A percentile compares a stretch with the other conserved stretches of the same genome.
These are phyloP conservation scores for Tulasnella sp. DNA, from an alignment of 768 basidiomycete species.

Conservation along the genomic window DNA sequence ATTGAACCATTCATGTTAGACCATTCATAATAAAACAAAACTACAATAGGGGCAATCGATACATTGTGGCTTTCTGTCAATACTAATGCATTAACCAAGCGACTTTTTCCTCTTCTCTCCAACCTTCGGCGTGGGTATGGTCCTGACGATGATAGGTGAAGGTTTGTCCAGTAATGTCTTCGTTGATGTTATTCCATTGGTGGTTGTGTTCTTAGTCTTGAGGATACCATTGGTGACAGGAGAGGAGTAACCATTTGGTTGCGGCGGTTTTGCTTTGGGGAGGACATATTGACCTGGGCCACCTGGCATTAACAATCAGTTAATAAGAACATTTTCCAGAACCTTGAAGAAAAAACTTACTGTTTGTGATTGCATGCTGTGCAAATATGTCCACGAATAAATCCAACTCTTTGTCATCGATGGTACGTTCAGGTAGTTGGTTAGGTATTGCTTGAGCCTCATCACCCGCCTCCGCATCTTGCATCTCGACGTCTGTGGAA, in stretches of 20 bases:
- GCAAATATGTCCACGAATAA: constrained; percentile 53
- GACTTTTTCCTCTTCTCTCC: background rate
- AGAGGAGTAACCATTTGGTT: background rate
- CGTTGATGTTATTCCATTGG: background rate
- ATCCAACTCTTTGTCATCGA: constrained; percentile 44
- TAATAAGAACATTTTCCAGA: background rate
- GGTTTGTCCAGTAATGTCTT: background rate
- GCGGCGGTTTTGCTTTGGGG: background rate
- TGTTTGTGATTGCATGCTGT: constrained; percentile 29
- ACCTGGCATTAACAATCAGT: background rate
- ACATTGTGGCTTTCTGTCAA: no score
- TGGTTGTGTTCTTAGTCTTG: background rate
- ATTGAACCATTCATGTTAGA: no score
- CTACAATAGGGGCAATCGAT: no score
- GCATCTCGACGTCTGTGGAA: background rate
- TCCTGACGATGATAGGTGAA: background rate
- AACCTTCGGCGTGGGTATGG: background rate
- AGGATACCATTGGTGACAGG: background rate
- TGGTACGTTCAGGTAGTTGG: constrained; percentile 23
- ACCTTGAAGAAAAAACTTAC: background rate
- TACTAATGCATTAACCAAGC: background rate
- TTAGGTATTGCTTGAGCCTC: constrained; percentile 32
- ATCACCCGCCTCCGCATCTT: constrained; percentile 8
- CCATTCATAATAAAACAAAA: no score
- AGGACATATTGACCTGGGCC: background rate